phyloP scores from a whole-genome alignment of 805 yeast genomes.

The Ogataea angusta region DNA sequence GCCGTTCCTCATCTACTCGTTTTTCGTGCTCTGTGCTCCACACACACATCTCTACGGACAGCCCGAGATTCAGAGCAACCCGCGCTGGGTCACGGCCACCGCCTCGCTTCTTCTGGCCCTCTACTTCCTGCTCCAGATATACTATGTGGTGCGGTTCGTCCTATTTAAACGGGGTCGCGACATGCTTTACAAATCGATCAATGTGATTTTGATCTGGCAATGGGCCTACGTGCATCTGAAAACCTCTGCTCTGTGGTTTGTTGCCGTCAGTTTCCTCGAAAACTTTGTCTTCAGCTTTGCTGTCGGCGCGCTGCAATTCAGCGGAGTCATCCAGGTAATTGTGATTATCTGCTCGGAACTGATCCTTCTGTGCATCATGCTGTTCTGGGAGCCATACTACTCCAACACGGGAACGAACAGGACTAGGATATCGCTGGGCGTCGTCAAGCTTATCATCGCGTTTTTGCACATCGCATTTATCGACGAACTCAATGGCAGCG shows the following conservation, averaged over 20 bases:
- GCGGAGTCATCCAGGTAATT: constrained; percentile 44
- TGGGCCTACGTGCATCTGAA: constrained; percentile 41
- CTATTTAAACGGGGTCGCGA: constrained; percentile 18
- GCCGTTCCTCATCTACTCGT: constrained; percentile 43
- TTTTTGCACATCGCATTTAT: constrained; percentile 44
- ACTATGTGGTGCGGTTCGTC: constrained; percentile 35
- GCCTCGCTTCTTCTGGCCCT: constrained; percentile 35
- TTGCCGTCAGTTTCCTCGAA: constrained; percentile 35
- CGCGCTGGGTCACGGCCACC: constrained; percentile 28
- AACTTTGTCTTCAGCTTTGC: constrained; percentile 37
- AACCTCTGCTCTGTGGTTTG: constrained; percentile 40
- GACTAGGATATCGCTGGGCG: constrained; percentile 34
- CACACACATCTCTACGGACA: constrained; percentile 21
- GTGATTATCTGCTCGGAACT: constrained; percentile 37
- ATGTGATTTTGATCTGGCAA: constrained; percentile 46
- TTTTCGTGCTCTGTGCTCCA: constrained; percentile 21
- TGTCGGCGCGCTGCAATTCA: constrained; percentile 42
- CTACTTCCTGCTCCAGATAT: constrained; percentile 34
- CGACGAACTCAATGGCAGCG: constrained; percentile 34
- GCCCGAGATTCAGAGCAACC: constrained; percentile 12
- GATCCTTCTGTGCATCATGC: constrained; percentile 25
- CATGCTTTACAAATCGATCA: constrained; percentile 45
- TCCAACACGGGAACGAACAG: constrained; percentile 32
- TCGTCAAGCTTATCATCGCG: constrained; percentile 39
- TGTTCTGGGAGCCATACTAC: constrained; percentile 32